Evolutionary conservation across 2,329 filamentous ascomycete species (phyloP), one percentile per base, ranked within the genome.

Genomic region (Drechslerella stenobrocha): DNA sequence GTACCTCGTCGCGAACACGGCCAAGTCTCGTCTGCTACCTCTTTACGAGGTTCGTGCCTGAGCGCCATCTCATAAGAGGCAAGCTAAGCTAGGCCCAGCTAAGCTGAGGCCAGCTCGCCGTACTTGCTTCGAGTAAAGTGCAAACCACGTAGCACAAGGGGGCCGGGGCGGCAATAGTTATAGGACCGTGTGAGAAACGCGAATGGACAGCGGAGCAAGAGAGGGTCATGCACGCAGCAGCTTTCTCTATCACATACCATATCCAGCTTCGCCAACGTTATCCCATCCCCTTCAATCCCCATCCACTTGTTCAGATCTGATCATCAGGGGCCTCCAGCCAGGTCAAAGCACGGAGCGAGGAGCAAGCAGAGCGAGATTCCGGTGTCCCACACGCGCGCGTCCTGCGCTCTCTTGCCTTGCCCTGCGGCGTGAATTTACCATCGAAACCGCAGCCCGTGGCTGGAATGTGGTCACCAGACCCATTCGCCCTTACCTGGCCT

Each of bases 211-310:
- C 44, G 42, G 50, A 52, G 51, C 59, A 34, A 30, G 32, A 26
- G 8, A 47, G 47, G 24, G 35, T 42, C 59, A 67, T 67, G 63
- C 63, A 67, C 63, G 53, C 63, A 67, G 26, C 26, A 47, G 35
- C 50, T 40, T 65, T 67, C 63, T 60, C 63, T 60, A 60, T 67
- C 63, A 67, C 63, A 67, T 67, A 67, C 63, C 63, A 22, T 23
- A 67, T 67, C 50, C 26, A 67, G 63, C 23, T 5, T 18, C 4
- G 22, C 13, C 7, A 13, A 7, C n/a, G n/a, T 15, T n/a, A n/a
- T 4, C 15, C 34, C 5, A 15, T 37, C n/a, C n/a, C n/a, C n/a
- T n/a, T n/a, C n/a, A n/a, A n/a, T n/a, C n/a, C n/a, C n/a, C n/a
- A n/a, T n/a, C n/a, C n/a, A n/a, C n/a, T n/a, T n/a, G n/a, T n/a